A percentile compares a stretch with the other conserved stretches of the same genome.
phyloP scores from a whole-genome alignment of 306 rosid species.

The Delonix regia region DNA sequence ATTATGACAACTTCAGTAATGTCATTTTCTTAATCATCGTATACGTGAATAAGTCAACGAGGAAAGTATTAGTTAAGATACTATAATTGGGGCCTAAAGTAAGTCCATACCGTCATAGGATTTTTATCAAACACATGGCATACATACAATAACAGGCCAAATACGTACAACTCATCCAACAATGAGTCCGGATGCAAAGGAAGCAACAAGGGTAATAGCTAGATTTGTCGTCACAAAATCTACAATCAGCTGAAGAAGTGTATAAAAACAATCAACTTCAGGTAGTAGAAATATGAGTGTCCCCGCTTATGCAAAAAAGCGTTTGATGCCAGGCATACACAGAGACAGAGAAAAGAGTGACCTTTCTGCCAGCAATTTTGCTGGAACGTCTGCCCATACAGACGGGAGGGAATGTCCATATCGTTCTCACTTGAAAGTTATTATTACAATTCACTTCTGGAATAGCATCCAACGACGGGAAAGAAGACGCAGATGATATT shows the following conservation, averaged over 20 bases:
- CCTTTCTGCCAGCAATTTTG: slow-evolving; percentile 98
- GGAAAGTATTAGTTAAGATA: not conserved
- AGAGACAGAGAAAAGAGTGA: slow-evolving; percentile 9
- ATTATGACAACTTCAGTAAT: not conserved
- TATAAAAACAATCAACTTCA: not conserved
- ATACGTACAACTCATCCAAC: not conserved
- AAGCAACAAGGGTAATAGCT: not conserved
- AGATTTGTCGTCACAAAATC: not conserved
- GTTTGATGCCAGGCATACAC: not conserved
- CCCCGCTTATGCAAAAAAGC: not conserved
- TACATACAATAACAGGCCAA: slow-evolving; percentile 2
- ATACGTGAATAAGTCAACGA: not conserved
- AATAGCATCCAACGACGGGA: slow-evolving; percentile 35
- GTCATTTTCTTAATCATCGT: not conserved
- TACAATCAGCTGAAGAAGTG: not conserved
- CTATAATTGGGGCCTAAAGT: not conserved
- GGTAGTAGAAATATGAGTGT: not conserved
- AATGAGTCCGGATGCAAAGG: not conserved
- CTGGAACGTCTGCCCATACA: slow-evolving; percentile 94
- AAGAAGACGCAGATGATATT: slow-evolving; percentile 43
- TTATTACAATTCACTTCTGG: not conserved
- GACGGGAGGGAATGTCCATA: slow-evolving; percentile 66
- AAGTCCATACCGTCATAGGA: not conserved
- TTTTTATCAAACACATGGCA: slow-evolving; percentile 55
- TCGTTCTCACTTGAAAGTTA: slow-evolving; percentile 42